Base-by-base conservation (phyloP, 805 yeast genomes). In the Lipomyces orientalis region DNA sequence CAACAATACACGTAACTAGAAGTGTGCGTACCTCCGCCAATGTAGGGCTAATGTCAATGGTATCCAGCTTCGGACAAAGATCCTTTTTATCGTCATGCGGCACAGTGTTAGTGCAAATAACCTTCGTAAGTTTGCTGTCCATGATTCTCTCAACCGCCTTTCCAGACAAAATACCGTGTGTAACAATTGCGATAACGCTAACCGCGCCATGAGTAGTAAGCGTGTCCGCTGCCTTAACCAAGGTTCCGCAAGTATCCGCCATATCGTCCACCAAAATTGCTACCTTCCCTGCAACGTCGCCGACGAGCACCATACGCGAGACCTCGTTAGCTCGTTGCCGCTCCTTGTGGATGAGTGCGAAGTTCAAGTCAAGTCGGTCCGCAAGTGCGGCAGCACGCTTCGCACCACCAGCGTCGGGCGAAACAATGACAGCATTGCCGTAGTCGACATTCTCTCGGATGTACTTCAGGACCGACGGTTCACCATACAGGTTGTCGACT, bases 321-420 rank as follows among this genome's bases (percentile, higher is more conserved):
- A 94, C 97, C 80, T 94, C 98, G 77, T 94, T 94, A 60, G 98
- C 98, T 76, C 90, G 87, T 60, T 91, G 94, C 76, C 99, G 87
- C 81, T 94, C 99, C 79, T 94, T 94, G 81, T 94, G 99, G 75
- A 94, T 95, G 77, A 94, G 86, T 0, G 99, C 98, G 80, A 94
- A 94, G 77, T 90, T 92, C 73, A 94, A 85, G 75, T 95, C 98
- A 72, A 95, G 83, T 74, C 90, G 87, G 76, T 94, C 98, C 14
- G 98, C 98, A 61, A 94, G 82, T 4, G 93, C 88, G 1, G 98
- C 98, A 34, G 93, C 99, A 29, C 99, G 86, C 79, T 94, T 94
- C 64, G 98, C 98, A 67, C 99, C 99, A 74, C 99, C 99, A 2
- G 99, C 99, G 81, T 94, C 99, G 2, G 99, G 99, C 4, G 97